Conservation (phyloP, 345 rosid species). For the Acer negundo region DNA sequence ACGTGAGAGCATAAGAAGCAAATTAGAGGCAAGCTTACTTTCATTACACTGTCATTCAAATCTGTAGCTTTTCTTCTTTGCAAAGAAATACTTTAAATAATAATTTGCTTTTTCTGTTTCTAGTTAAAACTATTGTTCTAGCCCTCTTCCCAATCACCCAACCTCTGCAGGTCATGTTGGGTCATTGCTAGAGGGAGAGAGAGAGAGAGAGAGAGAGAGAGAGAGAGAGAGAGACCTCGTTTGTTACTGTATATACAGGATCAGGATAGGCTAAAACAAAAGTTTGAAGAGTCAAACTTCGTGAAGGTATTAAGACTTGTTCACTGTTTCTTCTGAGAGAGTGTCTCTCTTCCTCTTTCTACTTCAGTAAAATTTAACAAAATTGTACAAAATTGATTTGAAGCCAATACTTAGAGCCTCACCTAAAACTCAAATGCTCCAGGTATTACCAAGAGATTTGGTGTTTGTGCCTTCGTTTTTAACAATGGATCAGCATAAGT, state of each 20-base stretch:
- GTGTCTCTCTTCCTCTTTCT: background rate
- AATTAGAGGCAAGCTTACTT: conserved; percentile 58
- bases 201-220: background rate
- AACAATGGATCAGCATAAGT: background rate
- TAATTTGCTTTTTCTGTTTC: background rate
- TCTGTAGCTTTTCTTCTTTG: background rate
- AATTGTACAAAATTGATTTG: background rate
- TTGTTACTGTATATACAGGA: background rate
- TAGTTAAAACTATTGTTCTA: background rate
- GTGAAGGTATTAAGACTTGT: background rate
- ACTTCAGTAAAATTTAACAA: background rate
- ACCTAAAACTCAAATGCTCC: background rate
- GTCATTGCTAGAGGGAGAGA: background rate
- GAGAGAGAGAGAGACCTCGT: background rate
- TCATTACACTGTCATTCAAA: background rate
- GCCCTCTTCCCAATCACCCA: background rate
- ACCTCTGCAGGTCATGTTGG: background rate
- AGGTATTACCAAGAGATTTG: background rate
- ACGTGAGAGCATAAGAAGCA: conserved; percentile 73
- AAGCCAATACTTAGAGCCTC: background rate
- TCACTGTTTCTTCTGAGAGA: background rate
- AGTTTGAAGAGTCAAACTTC: background rate
- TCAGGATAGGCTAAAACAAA: background rate
- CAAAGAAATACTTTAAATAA: background rate
- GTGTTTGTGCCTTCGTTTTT: background rate